A percentile compares a stretch with the other conserved stretches of the same genome.
These are phyloP conservation scores for Penicillium sp. DNA, from an alignment of 2,329 filamentous ascomycete genomes.

Conservation along the genomic window DNA sequence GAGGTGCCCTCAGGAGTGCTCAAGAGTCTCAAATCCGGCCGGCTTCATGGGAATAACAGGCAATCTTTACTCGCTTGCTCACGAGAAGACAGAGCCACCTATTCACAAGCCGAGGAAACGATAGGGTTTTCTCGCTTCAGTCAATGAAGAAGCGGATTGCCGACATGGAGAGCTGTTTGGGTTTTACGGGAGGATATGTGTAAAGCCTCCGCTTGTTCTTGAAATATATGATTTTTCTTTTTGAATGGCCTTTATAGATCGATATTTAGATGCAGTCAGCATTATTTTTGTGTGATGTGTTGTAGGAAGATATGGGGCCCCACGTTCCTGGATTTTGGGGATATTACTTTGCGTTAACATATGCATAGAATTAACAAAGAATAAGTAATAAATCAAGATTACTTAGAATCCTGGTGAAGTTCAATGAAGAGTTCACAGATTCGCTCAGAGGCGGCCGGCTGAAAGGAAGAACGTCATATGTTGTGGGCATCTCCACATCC, in stretches of 20 bases:
- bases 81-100: not conserved
- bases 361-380: not conserved
- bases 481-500: slow-evolving; percentile 3
- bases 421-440: not conserved
- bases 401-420: not conserved
- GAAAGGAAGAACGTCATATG: slow-evolving; percentile 15
- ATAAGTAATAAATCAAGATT: too few relatives aligned
- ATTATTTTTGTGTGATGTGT: not conserved
- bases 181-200: not conserved
- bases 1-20: not conserved
- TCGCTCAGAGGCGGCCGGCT: not conserved
- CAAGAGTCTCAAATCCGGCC: not conserved
- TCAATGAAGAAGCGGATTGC: not conserved
- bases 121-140: too few relatives aligned
- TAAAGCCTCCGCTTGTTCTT: not conserved
- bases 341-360: not conserved
- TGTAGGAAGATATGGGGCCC: not conserved
- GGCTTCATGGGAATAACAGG: not conserved
- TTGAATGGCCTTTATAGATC: not conserved
- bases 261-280: not conserved
- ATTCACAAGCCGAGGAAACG: not conserved
- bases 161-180: not conserved
- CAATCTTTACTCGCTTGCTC: not conserved
- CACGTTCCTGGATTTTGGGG: not conserved
- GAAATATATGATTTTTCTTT: not conserved